Evolutionary conservation across 257 asterid genomes (phyloP).

Genomic region (Nicotiana sylvestris): DNA sequence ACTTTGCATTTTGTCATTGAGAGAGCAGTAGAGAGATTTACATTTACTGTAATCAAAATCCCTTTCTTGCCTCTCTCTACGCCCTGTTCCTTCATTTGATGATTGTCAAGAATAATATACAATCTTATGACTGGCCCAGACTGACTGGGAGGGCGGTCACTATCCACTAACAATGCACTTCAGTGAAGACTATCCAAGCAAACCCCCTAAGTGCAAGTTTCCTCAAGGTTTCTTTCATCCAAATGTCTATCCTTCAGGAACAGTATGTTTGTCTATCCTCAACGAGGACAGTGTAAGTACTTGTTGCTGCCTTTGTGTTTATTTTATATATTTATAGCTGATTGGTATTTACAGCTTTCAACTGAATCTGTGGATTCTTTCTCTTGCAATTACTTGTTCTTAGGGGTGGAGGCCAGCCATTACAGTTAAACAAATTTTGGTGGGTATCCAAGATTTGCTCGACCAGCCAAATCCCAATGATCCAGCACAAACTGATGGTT

Average conservation of each 20-base stretch:
- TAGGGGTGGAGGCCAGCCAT: slow-evolving; percentile 45
- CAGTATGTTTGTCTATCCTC: slow-evolving; percentile 82
- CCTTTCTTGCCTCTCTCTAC: background rate
- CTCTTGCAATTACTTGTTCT: background rate
- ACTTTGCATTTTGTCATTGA: background rate
- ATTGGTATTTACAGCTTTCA: background rate
- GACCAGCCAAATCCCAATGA: slow-evolving; percentile 36
- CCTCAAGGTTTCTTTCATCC: slow-evolving; percentile 83
- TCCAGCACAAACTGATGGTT: slow-evolving; percentile 35
- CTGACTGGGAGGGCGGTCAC: slow-evolving; percentile 86
- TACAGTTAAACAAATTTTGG: slow-evolving; percentile 37
- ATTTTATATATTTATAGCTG: background rate
- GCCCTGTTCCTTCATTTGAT: background rate
- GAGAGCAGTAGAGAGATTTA: background rate
- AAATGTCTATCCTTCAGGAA: slow-evolving; percentile 87
- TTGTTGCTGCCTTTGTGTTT: background rate
- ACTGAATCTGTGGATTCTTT: background rate
- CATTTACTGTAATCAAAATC: background rate
- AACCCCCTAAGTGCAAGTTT: slow-evolving; percentile 86
- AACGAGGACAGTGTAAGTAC: slow-evolving; percentile 79
- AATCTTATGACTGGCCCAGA: slow-evolving; percentile 34
- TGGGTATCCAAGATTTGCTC: slow-evolving; percentile 40
- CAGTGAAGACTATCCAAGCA: slow-evolving; percentile 89
- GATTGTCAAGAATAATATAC: slow-evolving; percentile 7
- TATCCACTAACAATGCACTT: slow-evolving; percentile 78